phyloP scores from a whole-genome alignment of 306 rosid genomes.

The Prunus dulcis region DNA sequence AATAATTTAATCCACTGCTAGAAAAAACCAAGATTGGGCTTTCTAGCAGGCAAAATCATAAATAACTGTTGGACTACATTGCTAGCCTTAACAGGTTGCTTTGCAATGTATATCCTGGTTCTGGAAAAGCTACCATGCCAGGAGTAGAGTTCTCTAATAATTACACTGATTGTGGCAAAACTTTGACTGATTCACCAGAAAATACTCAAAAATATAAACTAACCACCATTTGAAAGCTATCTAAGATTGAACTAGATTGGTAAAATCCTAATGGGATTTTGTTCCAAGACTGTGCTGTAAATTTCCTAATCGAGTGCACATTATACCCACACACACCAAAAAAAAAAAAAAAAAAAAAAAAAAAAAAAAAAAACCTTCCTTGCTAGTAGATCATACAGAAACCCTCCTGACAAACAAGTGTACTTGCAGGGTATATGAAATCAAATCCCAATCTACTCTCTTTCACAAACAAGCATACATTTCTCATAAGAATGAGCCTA shows the following conservation, averaged over 20 bases:
- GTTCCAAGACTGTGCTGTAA: neutral
- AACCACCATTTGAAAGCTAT: neutral
- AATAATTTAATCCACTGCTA: neutral
- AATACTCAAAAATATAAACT: neutral
- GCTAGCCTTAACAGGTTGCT: neutral
- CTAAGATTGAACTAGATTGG: neutral
- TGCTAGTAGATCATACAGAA: neutral
- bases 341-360: too few relatives aligned
- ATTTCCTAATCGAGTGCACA: neutral
- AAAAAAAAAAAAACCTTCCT: neutral
- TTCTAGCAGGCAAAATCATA: neutral
- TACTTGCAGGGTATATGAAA: neutral
- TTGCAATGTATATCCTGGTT: neutral
- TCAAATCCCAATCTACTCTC: neutral
- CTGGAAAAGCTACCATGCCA: neutral
- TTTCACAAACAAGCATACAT: neutral
- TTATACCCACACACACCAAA: neutral
- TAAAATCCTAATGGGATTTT: neutral
- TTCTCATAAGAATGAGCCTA: neutral
- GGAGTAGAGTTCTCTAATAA: neutral
- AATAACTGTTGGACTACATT: neutral
- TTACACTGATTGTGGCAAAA: neutral
- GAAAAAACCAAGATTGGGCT: neutral
- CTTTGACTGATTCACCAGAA: neutral
- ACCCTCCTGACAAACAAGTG: neutral